Conservation (phyloP, 805 yeast species). For the Candida insectorum region DNA sequence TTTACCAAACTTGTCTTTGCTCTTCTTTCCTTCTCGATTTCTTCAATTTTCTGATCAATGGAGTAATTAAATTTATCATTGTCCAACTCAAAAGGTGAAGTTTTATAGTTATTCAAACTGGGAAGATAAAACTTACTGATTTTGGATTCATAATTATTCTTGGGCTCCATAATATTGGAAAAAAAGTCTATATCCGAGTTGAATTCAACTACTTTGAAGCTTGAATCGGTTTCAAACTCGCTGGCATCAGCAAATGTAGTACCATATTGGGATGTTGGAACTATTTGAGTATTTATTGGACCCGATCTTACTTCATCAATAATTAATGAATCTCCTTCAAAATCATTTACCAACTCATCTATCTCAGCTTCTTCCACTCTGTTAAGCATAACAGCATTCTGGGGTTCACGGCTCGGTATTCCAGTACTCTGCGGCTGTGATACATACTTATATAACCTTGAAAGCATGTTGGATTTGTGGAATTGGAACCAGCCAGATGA, state of each 20-base stretch:
- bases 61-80: constrained; percentile 6
- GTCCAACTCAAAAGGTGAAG: background rate
- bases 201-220: constrained; percentile 9
- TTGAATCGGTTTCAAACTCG: constrained; percentile 6
- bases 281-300: constrained; percentile 1
- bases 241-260: constrained; percentile 12
- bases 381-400: no score
- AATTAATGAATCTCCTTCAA: constrained; percentile 10
- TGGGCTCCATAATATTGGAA: background rate
- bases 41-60: constrained; percentile 10
- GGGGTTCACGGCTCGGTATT: no score
- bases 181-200: constrained; percentile 7
- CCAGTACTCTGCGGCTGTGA: no score
- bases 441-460: background rate
- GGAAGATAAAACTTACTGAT: constrained; percentile 12
- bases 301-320: constrained; percentile 9
- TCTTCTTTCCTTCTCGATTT: constrained; percentile 15
- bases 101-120: constrained; percentile 3
- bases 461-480: no score
- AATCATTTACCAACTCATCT: constrained; percentile 1
- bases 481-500: no score
- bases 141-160: constrained; percentile 8
- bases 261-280: constrained; percentile 11
- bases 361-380: constrained; percentile 1
- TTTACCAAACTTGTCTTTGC: constrained; percentile 8